Conservation (phyloP, 768 basidiomycete species). For the Xerocomellus dryophilus region DNA sequence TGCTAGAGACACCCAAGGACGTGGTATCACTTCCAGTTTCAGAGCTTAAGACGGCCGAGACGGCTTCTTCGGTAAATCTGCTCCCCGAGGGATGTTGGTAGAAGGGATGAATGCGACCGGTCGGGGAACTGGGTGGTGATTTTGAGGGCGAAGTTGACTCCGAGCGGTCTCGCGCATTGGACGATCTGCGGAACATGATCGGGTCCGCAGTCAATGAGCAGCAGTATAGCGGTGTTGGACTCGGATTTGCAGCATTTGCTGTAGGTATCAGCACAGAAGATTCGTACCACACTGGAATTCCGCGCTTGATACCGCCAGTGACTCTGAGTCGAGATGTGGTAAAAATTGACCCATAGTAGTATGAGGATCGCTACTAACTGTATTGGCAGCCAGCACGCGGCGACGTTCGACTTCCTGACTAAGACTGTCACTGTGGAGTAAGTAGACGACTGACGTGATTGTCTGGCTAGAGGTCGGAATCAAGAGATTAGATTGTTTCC, state of each 20-base stretch:
- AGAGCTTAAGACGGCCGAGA: conserved; percentile 27
- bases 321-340: not conserved
- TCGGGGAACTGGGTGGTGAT: conserved; percentile 17
- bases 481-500: too few species aligned
- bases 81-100: conserved; percentile 26
- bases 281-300: not conserved
- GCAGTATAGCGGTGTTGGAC: not conserved
- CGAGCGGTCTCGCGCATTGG: conserved; percentile 1
- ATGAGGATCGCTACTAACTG: not conserved
- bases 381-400: too few species aligned
- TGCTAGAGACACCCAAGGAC: conserved; percentile 3
- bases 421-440: not conserved
- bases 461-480: too few species aligned
- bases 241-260: not conserved
- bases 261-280: not conserved
- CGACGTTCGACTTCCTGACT: not conserved
- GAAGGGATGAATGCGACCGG: not conserved
- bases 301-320: not conserved
- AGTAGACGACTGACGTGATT: too few species aligned
- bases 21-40: conserved; percentile 24
- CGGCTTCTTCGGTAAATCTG: conserved; percentile 26
- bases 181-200: conserved; percentile 20
- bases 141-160: conserved; percentile 11
- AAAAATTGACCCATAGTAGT: not conserved
- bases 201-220: not conserved